These are phyloP conservation scores for Musa troglodytarum DNA, from an alignment of 176 grass and related monocot species.

Conservation along the genomic window DNA sequence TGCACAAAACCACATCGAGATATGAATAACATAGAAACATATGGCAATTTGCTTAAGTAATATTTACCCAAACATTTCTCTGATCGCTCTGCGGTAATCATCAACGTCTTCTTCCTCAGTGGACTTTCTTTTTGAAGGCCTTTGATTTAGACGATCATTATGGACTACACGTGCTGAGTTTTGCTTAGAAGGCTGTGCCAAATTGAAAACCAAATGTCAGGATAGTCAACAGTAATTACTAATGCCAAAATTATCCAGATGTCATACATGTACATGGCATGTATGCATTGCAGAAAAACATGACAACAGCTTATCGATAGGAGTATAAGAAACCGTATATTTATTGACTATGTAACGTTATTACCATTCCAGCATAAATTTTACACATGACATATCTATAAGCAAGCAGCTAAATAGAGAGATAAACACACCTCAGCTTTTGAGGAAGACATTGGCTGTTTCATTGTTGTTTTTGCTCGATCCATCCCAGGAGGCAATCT, in stretches of 20 bases:
- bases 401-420: constrained; percentile 6
- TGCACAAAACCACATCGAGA: neutral
- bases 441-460: constrained; percentile 27
- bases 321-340: neutral
- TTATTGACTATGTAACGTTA: neutral
- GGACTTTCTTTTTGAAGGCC: constrained; percentile 20
- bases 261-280: neutral
- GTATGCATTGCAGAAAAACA: neutral
- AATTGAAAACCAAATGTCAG: constrained; percentile 3
- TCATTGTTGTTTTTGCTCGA: constrained; percentile 27
- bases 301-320: neutral
- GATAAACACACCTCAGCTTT: constrained; percentile 39
- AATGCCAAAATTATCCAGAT: neutral
- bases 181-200: constrained; percentile 29
- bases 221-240: neutral
- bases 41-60: neutral
- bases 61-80: constrained; percentile 27
- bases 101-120: constrained; percentile 35
- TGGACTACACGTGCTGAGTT: constrained; percentile 25
- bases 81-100: constrained; percentile 41
- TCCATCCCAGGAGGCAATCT: constrained; percentile 16
- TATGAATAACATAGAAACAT: constrained; percentile 11
- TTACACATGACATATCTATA: constrained; percentile 8
- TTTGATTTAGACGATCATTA: constrained; percentile 36
- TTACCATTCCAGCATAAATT: neutral